Evolutionary conservation across 306 rosid species (phyloP).

Genomic region (Sechiopsis laciniata): DNA sequence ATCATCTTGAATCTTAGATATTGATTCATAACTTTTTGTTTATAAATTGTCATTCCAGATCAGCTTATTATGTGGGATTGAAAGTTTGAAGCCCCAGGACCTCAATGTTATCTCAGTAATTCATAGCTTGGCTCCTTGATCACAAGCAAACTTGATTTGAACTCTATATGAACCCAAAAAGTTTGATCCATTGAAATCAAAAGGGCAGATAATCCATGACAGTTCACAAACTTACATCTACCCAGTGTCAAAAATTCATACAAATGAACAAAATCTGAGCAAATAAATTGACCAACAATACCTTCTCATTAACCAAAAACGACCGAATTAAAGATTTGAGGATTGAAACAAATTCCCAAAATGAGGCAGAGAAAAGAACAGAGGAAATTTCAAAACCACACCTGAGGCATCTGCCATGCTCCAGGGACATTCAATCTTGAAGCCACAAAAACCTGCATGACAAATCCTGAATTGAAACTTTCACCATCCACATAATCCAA

Average conservation of each 20-base stretch:
- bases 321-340: neutral
- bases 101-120: neutral
- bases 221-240: neutral
- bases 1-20: too few species aligned
- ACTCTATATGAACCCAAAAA: neutral
- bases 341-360: neutral
- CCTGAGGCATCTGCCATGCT: slow-evolving; percentile 99
- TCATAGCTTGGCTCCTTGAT: neutral
- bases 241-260: neutral
- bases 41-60: too few species aligned
- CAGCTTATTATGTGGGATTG: too few species aligned
- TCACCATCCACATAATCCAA: neutral
- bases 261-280: neutral
- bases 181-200: neutral
- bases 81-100: neutral
- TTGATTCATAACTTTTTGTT: too few species aligned
- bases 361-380: neutral
- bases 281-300: neutral
- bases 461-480: neutral
- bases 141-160: neutral
- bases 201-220: neutral
- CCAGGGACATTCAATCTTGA: slow-evolving; percentile 97
- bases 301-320: neutral
- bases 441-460: slow-evolving; percentile 72
- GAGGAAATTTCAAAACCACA: slow-evolving; percentile 36